A percentile compares a stretch with the other conserved stretches of the same genome.
Conservation (phyloP, 75 land plant species). For the Isoetes taiwanensis region DNA sequence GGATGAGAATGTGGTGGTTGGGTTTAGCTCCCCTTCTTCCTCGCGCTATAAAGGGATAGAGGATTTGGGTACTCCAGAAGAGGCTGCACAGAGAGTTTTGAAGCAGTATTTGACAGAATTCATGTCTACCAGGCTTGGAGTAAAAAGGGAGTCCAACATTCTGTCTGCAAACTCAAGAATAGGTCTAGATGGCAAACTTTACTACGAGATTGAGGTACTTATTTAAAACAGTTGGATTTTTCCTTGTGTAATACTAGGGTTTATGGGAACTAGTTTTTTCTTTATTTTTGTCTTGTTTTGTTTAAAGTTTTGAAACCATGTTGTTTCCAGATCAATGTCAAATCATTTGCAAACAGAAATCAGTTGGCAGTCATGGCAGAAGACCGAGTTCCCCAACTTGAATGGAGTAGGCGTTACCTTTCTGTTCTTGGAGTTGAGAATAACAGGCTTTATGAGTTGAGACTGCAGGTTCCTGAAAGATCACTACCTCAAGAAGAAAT, state of each 20-base stretch:
- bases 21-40: constrained; percentile 79
- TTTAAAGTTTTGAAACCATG: not conserved
- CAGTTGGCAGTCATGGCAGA: constrained; percentile 87
- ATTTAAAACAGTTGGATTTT: not conserved
- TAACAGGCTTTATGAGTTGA: constrained; percentile 66
- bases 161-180: constrained; percentile 49
- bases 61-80: constrained; percentile 67
- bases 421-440: constrained; percentile 96
- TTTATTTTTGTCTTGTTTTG: not conserved
- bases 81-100: constrained; percentile 63
- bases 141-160: constrained; percentile 69
- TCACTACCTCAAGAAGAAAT: constrained; percentile 48
- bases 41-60: constrained; percentile 59
- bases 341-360: constrained; percentile 83
- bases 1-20: constrained; percentile 79
- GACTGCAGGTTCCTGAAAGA: constrained; percentile 74
- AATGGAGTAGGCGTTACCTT: constrained; percentile 83
- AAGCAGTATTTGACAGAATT: constrained; percentile 82
- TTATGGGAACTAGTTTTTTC: not conserved
- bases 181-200: constrained; percentile 71
- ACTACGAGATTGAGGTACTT: constrained; percentile 76
- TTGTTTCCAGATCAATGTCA: constrained; percentile 61
- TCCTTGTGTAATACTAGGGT: not conserved
- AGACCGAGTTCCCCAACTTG: constrained; percentile 53
- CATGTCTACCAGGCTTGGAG: constrained; percentile 93